Conservation (phyloP, 2,329 filamentous ascomycete species). For the Geosmithia morbida region DNA sequence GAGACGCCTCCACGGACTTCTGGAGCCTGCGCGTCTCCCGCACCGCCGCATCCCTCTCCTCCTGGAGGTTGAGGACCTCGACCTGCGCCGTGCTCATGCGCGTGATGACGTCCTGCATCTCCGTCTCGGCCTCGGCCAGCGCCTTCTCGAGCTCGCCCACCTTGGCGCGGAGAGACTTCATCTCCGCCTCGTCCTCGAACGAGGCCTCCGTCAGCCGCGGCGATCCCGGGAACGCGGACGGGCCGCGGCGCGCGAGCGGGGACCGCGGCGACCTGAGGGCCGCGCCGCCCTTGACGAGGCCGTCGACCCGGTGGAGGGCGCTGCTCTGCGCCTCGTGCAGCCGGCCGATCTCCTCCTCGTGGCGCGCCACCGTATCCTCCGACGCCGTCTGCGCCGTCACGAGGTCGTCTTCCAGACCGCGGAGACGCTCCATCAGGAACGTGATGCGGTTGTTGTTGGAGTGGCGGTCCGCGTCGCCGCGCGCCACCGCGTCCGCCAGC, state of each 20-base stretch:
- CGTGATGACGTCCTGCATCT: conserved; percentile 71
- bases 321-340: conserved; percentile 65
- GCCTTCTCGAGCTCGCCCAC: conserved; percentile 79
- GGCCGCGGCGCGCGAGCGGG: conserved; percentile 14
- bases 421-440: conserved; percentile 67
- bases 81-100: conserved; percentile 73
- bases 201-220: conserved; percentile 35
- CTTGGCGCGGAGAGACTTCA: conserved; percentile 60
- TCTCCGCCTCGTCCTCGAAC: conserved; percentile 58
- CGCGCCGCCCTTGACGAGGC: conserved; percentile 16
- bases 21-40: conserved; percentile 58
- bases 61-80: conserved; percentile 67
- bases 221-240: conserved; percentile 17
- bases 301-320: conserved; percentile 62
- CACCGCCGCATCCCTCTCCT: conserved; percentile 59
- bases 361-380: conserved; percentile 67
- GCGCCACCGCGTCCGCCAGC: conserved; percentile 63
- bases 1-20: conserved; percentile 48
- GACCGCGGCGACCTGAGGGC: conserved; percentile 12
- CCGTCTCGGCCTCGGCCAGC: conserved; percentile 39
- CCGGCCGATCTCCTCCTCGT: conserved; percentile 71
- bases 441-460: conserved; percentile 71
- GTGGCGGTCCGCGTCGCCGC: conserved; percentile 74
- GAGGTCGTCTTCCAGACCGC: conserved; percentile 70
- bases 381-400: conserved; percentile 71